phyloP scores from a whole-genome alignment of 345 rosid genomes.

The Salix arbutifolia region DNA sequence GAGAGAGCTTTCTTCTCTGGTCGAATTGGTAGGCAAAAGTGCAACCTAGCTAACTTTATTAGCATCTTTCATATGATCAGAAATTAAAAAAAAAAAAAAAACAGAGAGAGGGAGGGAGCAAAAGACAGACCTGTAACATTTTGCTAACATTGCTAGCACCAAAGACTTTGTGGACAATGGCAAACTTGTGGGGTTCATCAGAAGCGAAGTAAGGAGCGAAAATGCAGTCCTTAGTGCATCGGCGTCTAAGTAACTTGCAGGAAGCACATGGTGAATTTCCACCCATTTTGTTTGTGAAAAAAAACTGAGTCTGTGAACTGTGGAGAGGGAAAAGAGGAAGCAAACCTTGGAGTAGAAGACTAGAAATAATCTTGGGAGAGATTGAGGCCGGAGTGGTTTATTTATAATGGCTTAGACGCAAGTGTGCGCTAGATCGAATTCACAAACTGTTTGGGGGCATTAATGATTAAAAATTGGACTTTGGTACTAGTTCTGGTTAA shows the following conservation, averaged over 20 bases:
- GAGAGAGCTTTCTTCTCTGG: not conserved
- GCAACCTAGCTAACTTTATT: not conserved
- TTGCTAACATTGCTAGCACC: constrained; percentile 35
- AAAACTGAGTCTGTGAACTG: not conserved
- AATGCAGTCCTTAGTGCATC: constrained; percentile 23
- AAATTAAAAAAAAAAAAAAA: not conserved
- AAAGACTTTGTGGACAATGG: constrained; percentile 32
- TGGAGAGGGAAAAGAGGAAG: not conserved
- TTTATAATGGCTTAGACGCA: constrained; percentile 21
- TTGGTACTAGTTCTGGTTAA: not conserved
- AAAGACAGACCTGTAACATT: constrained; percentile 22
- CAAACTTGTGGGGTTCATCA: constrained; percentile 31
- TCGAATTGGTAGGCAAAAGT: not conserved
- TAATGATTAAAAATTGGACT: constrained; percentile 10
- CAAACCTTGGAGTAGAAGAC: not conserved
- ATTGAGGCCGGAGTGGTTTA: constrained; percentile 10
- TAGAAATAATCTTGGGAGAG: not conserved
- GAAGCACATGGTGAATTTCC: constrained; percentile 31
- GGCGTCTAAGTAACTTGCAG: constrained; percentile 26
- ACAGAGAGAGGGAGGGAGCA: not conserved
- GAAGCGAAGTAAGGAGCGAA: constrained; percentile 30
- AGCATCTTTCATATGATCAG: not conserved
- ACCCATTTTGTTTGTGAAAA: constrained; percentile 8
- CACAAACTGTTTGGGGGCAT: constrained; percentile 4
- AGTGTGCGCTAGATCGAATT: constrained; percentile 2